Evolutionary conservation across 2,329 filamentous ascomycete species (phyloP).

Genomic region (Penicillium vulpinum): DNA sequence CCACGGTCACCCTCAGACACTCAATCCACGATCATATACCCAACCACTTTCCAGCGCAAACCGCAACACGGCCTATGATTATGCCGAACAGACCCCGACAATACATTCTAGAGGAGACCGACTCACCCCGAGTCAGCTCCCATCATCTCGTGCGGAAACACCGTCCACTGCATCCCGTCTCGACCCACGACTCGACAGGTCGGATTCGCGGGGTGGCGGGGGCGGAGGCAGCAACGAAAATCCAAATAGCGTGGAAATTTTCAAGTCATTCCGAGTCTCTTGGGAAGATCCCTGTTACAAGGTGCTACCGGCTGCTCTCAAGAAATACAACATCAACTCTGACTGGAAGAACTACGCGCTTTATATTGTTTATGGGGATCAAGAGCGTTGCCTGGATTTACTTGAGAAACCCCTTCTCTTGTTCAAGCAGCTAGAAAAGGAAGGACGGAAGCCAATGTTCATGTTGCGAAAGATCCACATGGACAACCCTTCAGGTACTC

Average conservation of each 20-base stretch:
- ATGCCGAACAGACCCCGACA: constrained; percentile 38
- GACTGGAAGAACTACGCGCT: constrained; percentile 97
- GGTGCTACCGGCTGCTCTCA: constrained; percentile 89
- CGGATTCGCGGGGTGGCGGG: constrained; percentile 30
- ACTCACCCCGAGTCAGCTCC: constrained; percentile 33
- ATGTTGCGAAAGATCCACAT: constrained; percentile 77
- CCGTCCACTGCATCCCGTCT: constrained; percentile 26
- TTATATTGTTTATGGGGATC: constrained; percentile 98
- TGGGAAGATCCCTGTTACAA: constrained; percentile 99
- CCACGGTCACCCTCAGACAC: constrained; percentile 42
- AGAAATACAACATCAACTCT: constrained; percentile 97
- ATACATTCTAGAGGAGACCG: constrained; percentile 35
- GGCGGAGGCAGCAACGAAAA: constrained; percentile 16
- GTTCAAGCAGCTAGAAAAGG: constrained; percentile 96
- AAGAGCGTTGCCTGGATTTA: constrained; percentile 87
- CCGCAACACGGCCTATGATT: constrained; percentile 37
- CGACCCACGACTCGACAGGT: constrained; percentile 16
- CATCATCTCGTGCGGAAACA: constrained; percentile 33
- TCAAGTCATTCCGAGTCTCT: constrained; percentile 97
- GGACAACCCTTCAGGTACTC: constrained; percentile 24
- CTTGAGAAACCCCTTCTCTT: constrained; percentile 93
- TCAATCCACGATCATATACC: constrained; percentile 47
- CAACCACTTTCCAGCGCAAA: constrained; percentile 32
- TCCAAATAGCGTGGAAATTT: constrained; percentile 76
- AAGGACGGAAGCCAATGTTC: constrained; percentile 98